phyloP scores from a whole-genome alignment of 768 basidiomycete genomes.

The Aureoboletus auriporus region DNA sequence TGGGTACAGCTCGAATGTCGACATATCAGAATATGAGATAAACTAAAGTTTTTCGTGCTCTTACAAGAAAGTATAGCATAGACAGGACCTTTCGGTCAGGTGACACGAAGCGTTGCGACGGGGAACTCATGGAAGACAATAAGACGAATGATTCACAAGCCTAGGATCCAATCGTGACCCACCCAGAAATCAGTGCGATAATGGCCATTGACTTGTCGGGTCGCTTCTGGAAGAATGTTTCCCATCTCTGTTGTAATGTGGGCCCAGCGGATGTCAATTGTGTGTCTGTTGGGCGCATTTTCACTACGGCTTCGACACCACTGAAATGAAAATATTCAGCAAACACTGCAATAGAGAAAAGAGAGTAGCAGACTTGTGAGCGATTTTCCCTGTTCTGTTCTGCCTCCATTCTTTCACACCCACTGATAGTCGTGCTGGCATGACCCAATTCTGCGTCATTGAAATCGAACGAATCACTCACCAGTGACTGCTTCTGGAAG shows the following conservation, averaged over 20 bases:
- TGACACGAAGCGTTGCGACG: slow-evolving; percentile 12
- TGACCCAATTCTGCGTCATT: slow-evolving; percentile 2
- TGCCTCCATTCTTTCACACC: slow-evolving; percentile 29
- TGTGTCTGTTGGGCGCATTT: slow-evolving; percentile 46
- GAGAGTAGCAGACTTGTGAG: slow-evolving; percentile 44
- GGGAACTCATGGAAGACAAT: slow-evolving; percentile 18
- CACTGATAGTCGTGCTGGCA: slow-evolving; percentile 14
- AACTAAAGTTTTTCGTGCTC: neutral
- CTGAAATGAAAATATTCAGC: slow-evolving; percentile 27
- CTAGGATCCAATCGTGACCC: slow-evolving; percentile 2
- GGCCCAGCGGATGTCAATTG: slow-evolving; percentile 48
- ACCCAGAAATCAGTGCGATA: slow-evolving; percentile 41
- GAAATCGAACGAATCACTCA: slow-evolving; percentile 20
- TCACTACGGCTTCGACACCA: slow-evolving; percentile 49
- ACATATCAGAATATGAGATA: neutral
- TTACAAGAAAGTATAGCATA: slow-evolving; percentile 32
- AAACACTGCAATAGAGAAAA: neutral
- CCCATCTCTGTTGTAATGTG: slow-evolving; percentile 47
- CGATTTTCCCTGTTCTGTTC: slow-evolving; percentile 45
- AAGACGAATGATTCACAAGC: neutral
- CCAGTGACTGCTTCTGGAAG: slow-evolving; percentile 35
- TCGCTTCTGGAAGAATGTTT: slow-evolving; percentile 41
- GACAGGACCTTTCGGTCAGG: slow-evolving; percentile 27
- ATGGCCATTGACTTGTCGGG: slow-evolving; percentile 57
- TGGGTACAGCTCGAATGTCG: slow-evolving; percentile 36